Base-by-base conservation (phyloP, 2,329 filamentous ascomycete genomes). In the Lecanicillium sp. region DNA sequence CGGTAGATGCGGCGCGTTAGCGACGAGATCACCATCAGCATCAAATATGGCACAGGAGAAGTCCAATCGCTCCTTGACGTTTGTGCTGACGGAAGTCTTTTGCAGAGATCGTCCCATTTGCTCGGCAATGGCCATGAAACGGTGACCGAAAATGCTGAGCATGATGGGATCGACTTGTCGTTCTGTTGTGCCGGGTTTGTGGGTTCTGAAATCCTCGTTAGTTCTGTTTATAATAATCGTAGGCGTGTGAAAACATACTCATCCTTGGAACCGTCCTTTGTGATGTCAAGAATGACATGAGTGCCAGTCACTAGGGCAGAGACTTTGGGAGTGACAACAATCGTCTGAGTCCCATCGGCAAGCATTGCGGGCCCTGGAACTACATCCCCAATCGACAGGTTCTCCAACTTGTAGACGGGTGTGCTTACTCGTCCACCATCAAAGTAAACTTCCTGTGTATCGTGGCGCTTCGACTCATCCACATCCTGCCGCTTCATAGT, bases 271-370 rank as follows among this genome's bases (percentile, higher is more conserved):
- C 38, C 55, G 44, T 73, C 64, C 33, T 79, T 78, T 39, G 80
- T 76, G 29, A 92, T 74, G 47, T 95, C 87, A 53, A 95, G 89
- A 6, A 95, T 73, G 7, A 95, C 86, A 51, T 95, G 90, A 0
- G 88, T 94, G 45, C 86, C 73, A 14, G 94, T 79, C 22, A 95
- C 70, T 17, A 88, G 63, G 0, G 89, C 90, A 16, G 78, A 76
- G 3, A 87, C 77, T 20, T 75, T 75, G 0, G 89, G 90, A 0
- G 85, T 85, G 3, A 95, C 80, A 1, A 95, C 85, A 45, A 96
- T 92, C 0, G 90, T 96, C 60, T 95, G 90, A 1, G 85, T 89
- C 8, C 83, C 83, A 53, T 90, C 89, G 3, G 86, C 86, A 42
- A 95, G 73, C 61, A 95, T 85, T 1, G 88, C 88, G 1, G 89